Evolutionary conservation across 192 early-diverging fungal genomes (phyloP), one percentile per base, ranked within the genome.

Genomic region (Obelidium mucronatum): DNA sequence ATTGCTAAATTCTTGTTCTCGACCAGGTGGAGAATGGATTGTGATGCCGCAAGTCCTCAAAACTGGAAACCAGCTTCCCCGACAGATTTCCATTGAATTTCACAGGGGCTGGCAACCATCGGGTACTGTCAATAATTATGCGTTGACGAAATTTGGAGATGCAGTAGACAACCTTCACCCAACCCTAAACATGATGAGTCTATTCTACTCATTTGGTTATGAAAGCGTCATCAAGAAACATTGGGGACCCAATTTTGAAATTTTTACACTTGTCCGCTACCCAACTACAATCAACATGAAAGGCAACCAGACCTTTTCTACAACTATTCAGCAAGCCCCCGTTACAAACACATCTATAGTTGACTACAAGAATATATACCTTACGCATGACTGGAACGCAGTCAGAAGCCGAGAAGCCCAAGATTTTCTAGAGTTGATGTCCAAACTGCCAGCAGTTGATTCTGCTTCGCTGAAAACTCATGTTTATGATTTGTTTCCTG

Each of bases 161-260:
- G 36, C 30, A 0, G 28, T 35, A n/a, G 62, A 64, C 33, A 64
- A 31, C 31, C 1, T 64, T 0, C 62, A 64, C 1, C 35, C 62
- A 40, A 8, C 11, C 24, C 15, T 64, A 17, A 64, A 37, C 62
- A 5, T 64, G 34, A 64, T 64, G 62, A 15, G 31, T 11, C 62
- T 31, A 0, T 35, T 64, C 24, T 64, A 64, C 39, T 35, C 34
- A 1, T 35, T 40, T 6, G 62, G 62, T 19, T 64, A 64, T 26
- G n/a, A 64, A 35, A 35, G 6, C 26, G 24, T 40, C 13, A 40
- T 64, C 31, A 31, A 37, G 40, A 64, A 64, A 24, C 13, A 13
- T 4, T 64, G 62, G 62, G 31, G 62, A 13, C 24, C 33, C 39
- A 40, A 22, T 64, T 64, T 22, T 36, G 62, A 64, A 31, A 64